Conservation (phyloP, 2,329 filamentous ascomycete species). For the Alternaria brassicicola region DNA sequence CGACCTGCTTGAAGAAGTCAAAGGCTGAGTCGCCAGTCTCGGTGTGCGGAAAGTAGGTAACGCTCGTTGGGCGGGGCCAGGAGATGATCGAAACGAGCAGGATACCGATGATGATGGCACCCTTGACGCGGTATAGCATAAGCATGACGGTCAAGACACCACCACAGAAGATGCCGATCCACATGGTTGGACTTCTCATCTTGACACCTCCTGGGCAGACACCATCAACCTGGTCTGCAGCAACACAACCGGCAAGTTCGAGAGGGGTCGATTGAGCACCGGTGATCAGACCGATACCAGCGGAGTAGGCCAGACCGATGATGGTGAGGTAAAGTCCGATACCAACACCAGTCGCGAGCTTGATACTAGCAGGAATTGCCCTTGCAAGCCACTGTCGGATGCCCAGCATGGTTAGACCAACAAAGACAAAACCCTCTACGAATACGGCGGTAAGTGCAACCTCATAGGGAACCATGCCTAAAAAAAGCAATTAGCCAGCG, state of each 20-base stretch:
- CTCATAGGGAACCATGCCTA: slow-evolving; percentile 68
- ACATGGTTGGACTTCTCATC: slow-evolving; percentile 84
- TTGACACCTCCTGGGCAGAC: slow-evolving; percentile 69
- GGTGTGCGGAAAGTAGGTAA: slow-evolving; percentile 83
- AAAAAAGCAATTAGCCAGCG: slow-evolving; percentile 26
- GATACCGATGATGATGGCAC: slow-evolving; percentile 83
- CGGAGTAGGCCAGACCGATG: slow-evolving; percentile 77
- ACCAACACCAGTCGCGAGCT: slow-evolving; percentile 82
- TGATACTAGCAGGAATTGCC: slow-evolving; percentile 82
- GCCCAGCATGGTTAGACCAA: slow-evolving; percentile 74
- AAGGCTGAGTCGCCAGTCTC: slow-evolving; percentile 71
- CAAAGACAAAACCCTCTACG: slow-evolving; percentile 85
- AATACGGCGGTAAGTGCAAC: slow-evolving; percentile 86
- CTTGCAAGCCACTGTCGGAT: slow-evolving; percentile 71
- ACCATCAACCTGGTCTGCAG: slow-evolving; percentile 55
- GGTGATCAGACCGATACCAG: slow-evolving; percentile 80
- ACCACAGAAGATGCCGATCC: slow-evolving; percentile 87
- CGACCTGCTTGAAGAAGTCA: slow-evolving; percentile 87
- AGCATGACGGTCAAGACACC: slow-evolving; percentile 79
- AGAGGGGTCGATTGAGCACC: slow-evolving; percentile 72
- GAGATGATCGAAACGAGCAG: slow-evolving; percentile 85
- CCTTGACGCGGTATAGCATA: slow-evolving; percentile 86
- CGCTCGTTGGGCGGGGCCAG: slow-evolving; percentile 76
- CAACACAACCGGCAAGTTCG: slow-evolving; percentile 75
- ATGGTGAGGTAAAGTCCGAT: slow-evolving; percentile 83